Conservation (phyloP, 352 stramenopile species). For the Pythium guiyangense region DNA sequence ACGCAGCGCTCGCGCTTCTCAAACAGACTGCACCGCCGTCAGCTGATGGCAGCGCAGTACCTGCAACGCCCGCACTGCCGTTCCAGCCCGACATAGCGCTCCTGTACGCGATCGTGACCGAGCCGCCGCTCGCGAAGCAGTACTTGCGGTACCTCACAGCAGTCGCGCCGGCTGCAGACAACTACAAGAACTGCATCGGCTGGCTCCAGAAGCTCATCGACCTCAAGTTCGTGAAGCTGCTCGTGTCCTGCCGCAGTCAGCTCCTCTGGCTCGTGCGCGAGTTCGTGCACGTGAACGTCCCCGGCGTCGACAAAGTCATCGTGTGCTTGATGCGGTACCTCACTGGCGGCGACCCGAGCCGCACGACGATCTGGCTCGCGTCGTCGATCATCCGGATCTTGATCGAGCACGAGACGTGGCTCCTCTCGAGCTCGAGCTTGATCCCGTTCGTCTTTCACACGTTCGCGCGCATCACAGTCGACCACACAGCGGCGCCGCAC, state of each 20-base stretch:
- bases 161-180: constrained; percentile 38
- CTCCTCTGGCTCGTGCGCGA: constrained; percentile 78
- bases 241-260: constrained; percentile 70
- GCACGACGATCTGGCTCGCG: constrained; percentile 72
- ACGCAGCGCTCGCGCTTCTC: constrained; percentile 39
- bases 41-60: constrained; percentile 1
- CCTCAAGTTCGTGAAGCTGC: constrained; percentile 73
- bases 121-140: constrained; percentile 61
- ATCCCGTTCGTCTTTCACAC: constrained; percentile 84
- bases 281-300: constrained; percentile 67
- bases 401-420: constrained; percentile 76
- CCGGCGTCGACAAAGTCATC: constrained; percentile 72
- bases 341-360: constrained; percentile 55
- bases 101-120: constrained; percentile 73
- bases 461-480: constrained; percentile 63
- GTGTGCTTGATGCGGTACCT: constrained; percentile 72
- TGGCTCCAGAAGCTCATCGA: constrained; percentile 83
- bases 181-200: constrained; percentile 72
- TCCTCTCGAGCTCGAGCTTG: constrained; percentile 63
- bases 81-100: constrained; percentile 81
- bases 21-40: constrained; percentile 32
- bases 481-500: constrained; percentile 52
- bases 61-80: constrained; percentile 21
- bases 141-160: constrained; percentile 71
- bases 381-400: constrained; percentile 76